Evolutionary conservation across 805 yeast species (phyloP).

Genomic region (Sugiyamaella marilandica): DNA sequence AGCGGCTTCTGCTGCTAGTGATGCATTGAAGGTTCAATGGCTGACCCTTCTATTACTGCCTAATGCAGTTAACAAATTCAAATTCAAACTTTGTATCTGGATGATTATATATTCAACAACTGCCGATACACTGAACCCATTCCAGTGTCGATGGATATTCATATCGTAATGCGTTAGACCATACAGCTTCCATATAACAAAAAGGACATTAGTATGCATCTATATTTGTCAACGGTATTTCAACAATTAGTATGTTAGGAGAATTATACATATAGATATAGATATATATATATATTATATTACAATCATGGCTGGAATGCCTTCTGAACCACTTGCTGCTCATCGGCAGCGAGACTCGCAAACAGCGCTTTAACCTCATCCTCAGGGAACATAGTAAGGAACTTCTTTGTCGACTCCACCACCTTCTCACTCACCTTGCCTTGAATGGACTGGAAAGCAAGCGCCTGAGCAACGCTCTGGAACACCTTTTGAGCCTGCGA

Average conservation of each 20-base stretch:
- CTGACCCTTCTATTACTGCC: no score
- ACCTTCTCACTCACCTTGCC: constrained; percentile 70
- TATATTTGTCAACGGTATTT: no score
- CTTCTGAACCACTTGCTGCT: constrained; percentile 54
- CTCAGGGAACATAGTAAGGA: constrained; percentile 63
- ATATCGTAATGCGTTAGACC: no score
- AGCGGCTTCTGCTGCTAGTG: not conserved
- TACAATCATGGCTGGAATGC: constrained; percentile 39
- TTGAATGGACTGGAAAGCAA: constrained; percentile 57
- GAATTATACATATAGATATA: not conserved
- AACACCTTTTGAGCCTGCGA: constrained; percentile 56
- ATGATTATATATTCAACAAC: no score
- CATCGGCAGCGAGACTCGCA: constrained; percentile 56
- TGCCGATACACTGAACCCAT: no score
- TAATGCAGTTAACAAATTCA: no score
- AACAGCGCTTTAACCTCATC: constrained; percentile 61
- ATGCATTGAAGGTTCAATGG: not conserved
- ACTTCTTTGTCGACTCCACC: constrained; percentile 56
- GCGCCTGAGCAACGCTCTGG: constrained; percentile 68
- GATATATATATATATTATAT: not conserved
- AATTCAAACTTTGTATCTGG: not conserved
- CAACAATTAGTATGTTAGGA: not conserved
- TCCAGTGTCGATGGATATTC: no score
- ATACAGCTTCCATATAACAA: no score
- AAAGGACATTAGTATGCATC: no score